Evolutionary conservation across 2,329 filamentous ascomycete species (phyloP), one percentile per base, ranked within the genome.

Genomic region (Beauveria brongniartii): DNA sequence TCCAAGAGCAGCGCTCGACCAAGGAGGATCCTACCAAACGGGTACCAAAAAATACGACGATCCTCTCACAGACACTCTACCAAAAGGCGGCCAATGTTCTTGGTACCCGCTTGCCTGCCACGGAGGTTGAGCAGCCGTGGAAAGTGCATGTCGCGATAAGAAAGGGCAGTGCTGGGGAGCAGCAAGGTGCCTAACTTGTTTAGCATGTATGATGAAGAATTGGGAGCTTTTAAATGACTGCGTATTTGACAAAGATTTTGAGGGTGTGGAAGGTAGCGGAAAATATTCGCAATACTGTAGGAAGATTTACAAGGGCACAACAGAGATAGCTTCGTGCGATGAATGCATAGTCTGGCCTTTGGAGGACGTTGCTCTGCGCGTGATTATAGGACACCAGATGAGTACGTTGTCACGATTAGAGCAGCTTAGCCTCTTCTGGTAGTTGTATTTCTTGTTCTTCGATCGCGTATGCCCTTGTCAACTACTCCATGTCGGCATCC

Each of bases 401-500:
- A 48, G 48, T 53, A 53, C 53, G 51, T 59, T 52, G 56, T 37
- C 40, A 53, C 24, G 6, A 53, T 44, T 28, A 16, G 52, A 53
- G 20, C 40, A 44, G 34, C 12, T 14, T 51, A 20, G n/a, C 22
- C n/a, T 30, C 8, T 16, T 14, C 16, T 20, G 16, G 4, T 28
- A 7, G 14, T 18, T 9, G 2, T 20, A 28, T 40, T 41, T 30
- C 5, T 28, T 28, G 2, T 20, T 24, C 41, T 26, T 37, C 12
- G 34, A 37, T 37, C 34, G 5, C 24, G 24, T 20, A 50, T 50
- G 14, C 47, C 30, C 40, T 41, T 20, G 20, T 55, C 50, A 48
- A 55, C 44, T 53, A 37, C 52, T 64, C 72, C 78, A 80, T 80
- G 51, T 78, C 75, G 12, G 77, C 71, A 65, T 77, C 78, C 0